These are phyloP conservation scores for Xylaria sp. DNA, from an alignment of 2,329 filamentous ascomycete species.

Conservation along the genomic window DNA sequence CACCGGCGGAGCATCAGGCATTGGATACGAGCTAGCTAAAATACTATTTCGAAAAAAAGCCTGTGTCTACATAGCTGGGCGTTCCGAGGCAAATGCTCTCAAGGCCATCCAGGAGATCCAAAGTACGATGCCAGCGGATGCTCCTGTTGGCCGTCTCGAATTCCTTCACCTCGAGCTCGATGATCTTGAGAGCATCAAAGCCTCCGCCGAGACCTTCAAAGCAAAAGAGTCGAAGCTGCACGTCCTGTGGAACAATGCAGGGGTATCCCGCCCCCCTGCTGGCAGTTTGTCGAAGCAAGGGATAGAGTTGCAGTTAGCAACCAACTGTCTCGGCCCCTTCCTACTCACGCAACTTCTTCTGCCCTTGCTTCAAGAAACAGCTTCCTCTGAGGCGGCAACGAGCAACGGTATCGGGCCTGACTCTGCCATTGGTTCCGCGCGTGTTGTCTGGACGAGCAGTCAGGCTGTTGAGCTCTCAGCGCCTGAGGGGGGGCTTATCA, in stretches of 20 bases:
- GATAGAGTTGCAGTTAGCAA: constrained; percentile 52
- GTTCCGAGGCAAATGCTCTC: constrained; percentile 28
- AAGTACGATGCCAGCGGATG: neutral
- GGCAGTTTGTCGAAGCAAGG: constrained; percentile 49
- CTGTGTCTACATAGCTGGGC: constrained; percentile 39
- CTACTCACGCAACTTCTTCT: constrained; percentile 52
- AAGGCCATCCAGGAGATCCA: constrained; percentile 35
- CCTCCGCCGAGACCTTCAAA: constrained; percentile 30
- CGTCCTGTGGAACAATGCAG: constrained; percentile 44
- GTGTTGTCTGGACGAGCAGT: constrained; percentile 39
- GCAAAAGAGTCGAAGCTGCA: constrained; percentile 35
- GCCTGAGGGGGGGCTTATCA: constrained; percentile 33
- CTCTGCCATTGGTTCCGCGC: constrained; percentile 17
- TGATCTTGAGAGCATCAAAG: constrained; percentile 37
- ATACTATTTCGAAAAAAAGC: constrained; percentile 34
- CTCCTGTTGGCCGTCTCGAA: constrained; percentile 18
- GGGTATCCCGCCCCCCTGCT: constrained; percentile 38
- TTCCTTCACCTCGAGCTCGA: constrained; percentile 39
- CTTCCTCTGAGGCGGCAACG: constrained; percentile 28
- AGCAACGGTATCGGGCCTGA: too few species aligned
- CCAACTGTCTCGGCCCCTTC: constrained; percentile 52
- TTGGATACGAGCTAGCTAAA: constrained; percentile 39
- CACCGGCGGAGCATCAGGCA: constrained; percentile 42
- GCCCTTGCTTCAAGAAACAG: constrained; percentile 46
- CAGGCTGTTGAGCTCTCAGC: constrained; percentile 40